Conservation (phyloP, 192 early-diverging fungal genomes). For the Umbelopsis sp. region DNA sequence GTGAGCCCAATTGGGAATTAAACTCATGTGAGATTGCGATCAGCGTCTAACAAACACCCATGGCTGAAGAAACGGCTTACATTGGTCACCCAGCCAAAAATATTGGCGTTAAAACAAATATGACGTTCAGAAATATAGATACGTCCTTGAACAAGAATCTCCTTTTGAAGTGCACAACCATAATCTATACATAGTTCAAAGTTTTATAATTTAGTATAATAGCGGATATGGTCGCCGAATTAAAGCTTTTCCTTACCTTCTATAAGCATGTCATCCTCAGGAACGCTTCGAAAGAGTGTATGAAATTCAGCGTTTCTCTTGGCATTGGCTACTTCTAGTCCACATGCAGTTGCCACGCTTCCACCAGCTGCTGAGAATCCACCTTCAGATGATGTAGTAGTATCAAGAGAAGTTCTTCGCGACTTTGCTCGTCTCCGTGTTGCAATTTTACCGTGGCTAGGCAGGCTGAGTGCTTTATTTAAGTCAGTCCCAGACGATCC, state of each 20-base stretch:
- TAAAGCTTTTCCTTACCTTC: slow-evolving; percentile 45
- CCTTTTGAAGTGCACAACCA: slow-evolving; percentile 85
- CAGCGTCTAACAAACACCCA: not conserved
- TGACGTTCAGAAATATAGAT: slow-evolving; percentile 80
- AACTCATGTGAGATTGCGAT: slow-evolving; percentile 15
- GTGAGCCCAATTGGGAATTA: not conserved
- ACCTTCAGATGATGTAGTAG: slow-evolving; percentile 8
- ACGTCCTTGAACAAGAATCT: slow-evolving; percentile 84
- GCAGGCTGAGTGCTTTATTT: not conserved
- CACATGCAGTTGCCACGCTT: slow-evolving; percentile 23
- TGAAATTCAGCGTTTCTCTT: slow-evolving; percentile 59
- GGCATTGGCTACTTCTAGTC: slow-evolving; percentile 39
- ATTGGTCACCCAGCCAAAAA: slow-evolving; percentile 88
- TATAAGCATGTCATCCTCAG: slow-evolving; percentile 54
- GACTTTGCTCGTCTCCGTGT: not conserved
- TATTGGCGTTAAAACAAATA: slow-evolving; percentile 85
- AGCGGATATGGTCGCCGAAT: not conserved
- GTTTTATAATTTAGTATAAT: not conserved
- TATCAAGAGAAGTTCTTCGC: slow-evolving; percentile 1
- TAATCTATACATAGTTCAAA: slow-evolving; percentile 58
- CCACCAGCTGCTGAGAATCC: slow-evolving; percentile 21
- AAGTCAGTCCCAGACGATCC: not conserved
- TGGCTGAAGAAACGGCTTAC: slow-evolving; percentile 44
- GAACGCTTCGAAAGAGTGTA: slow-evolving; percentile 54
- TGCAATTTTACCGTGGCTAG: not conserved